Evolutionary conservation across 176 grass and related monocot species (phyloP).

Genomic region (Musa schizocarpa): DNA sequence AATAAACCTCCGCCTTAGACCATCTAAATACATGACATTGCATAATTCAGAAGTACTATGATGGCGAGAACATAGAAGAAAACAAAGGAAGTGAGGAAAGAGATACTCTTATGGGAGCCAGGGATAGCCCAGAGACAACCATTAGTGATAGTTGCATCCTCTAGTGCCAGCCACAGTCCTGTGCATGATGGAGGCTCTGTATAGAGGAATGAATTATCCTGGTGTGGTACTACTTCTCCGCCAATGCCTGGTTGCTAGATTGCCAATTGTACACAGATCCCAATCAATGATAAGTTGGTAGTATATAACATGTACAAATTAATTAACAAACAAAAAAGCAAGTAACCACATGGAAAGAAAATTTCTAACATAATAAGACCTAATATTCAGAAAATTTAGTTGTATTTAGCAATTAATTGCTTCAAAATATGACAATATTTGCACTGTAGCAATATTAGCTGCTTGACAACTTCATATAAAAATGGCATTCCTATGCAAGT

Average conservation of each 20-base stretch:
- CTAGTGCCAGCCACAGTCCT: conserved; percentile 91
- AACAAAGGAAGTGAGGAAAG: neutral
- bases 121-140: conserved; percentile 87
- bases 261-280: conserved; percentile 3
- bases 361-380: no score
- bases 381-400: no score
- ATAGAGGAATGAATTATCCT: conserved; percentile 84
- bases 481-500: no score
- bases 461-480: no score
- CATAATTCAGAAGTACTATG: neutral
- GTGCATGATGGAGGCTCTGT: conserved; percentile 74
- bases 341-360: no score
- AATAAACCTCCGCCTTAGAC: conserved; percentile 66
- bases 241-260: conserved; percentile 95
- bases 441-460: no score
- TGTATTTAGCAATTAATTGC: no score
- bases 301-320: no score
- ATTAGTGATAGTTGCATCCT: conserved; percentile 70
- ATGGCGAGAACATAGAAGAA: conserved; percentile 1
- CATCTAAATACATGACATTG: conserved; percentile 34
- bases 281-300: conserved; percentile 7
- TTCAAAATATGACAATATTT: no score
- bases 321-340: no score
- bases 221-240: conserved; percentile 92
- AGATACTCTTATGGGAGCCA: conserved; percentile 73